A percentile compares a stretch with the other conserved stretches of the same genome.
Evolutionary conservation across 306 rosid genomes (phyloP).

Genomic region (Cicer chorassanicum): DNA sequence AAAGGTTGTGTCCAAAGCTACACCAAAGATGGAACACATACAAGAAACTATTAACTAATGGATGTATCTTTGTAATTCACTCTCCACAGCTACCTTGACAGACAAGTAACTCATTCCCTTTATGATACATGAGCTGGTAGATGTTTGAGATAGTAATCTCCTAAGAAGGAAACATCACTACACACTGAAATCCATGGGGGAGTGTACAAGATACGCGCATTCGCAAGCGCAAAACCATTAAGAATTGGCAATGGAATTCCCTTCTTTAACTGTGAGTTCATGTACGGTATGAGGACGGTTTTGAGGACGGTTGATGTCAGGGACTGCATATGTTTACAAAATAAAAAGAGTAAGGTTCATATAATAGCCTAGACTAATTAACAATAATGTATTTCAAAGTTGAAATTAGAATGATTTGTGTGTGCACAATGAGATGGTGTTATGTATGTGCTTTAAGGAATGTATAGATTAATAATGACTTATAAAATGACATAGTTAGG

Average conservation of each 20-base stretch:
- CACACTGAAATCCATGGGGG: constrained; percentile 61
- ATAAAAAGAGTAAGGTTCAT: constrained; percentile 17
- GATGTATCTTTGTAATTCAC: not conserved
- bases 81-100: constrained; percentile 31
- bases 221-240: constrained; percentile 59
- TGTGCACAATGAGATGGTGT: constrained; percentile 7
- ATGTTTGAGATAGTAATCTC: constrained; percentile 38
- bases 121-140: constrained; percentile 35
- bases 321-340: constrained; percentile 59
- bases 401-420: constrained; percentile 18
- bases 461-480: not conserved
- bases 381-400: constrained; percentile 11
- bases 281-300: constrained; percentile 59
- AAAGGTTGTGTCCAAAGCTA: too few relatives aligned
- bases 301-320: constrained; percentile 55
- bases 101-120: not conserved
- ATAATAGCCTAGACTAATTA: not conserved
- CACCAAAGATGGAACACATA: too few relatives aligned
- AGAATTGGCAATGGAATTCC: constrained; percentile 77
- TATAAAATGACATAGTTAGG: not conserved
- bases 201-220: constrained; percentile 56
- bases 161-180: constrained; percentile 57
- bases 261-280: constrained; percentile 56
- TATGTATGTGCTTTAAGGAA: not conserved
- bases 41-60: too few relatives aligned